Evolutionary conservation across 2,329 filamentous ascomycete genomes (phyloP).

Genomic region (Alternaria ethzedia): DNA sequence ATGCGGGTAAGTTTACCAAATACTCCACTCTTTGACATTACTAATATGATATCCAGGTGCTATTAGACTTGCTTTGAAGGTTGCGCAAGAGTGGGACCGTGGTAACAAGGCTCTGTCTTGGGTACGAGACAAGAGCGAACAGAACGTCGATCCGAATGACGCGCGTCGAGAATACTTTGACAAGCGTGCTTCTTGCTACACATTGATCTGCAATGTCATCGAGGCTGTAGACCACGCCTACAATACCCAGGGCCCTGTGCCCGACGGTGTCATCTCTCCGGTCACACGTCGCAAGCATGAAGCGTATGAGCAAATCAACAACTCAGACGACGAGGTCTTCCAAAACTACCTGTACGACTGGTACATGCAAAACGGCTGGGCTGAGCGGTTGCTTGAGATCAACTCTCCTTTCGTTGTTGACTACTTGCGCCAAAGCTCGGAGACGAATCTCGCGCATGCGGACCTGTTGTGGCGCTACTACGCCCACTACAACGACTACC

Average conservation of each 20-base stretch:
- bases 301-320: conserved; percentile 88
- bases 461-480: conserved; percentile 94
- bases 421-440: conserved; percentile 80
- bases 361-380: conserved; percentile 87
- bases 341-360: conserved; percentile 97
- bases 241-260: conserved; percentile 70
- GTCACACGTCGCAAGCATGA: conserved; percentile 81
- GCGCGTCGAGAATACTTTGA: conserved; percentile 71
- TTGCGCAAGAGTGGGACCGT: conserved; percentile 84
- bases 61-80: conserved; percentile 82
- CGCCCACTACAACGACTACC: conserved; percentile 81
- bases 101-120: conserved; percentile 85
- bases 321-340: conserved; percentile 90
- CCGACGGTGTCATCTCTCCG: conserved; percentile 79
- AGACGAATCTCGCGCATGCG: conserved; percentile 75
- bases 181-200: conserved; percentile 79
- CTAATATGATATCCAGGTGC: conserved; percentile 60
- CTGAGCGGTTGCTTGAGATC: conserved; percentile 82
- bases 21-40: not conserved
- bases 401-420: conserved; percentile 84
- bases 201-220: conserved; percentile 84
- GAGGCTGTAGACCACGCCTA: conserved; percentile 76
- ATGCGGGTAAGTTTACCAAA: conserved; percentile 63
- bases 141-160: conserved; percentile 72
- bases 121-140: conserved; percentile 81